Evolutionary conservation across 176 grass and related monocot genomes (phyloP).

Genomic region (Microstegium vimineum): DNA sequence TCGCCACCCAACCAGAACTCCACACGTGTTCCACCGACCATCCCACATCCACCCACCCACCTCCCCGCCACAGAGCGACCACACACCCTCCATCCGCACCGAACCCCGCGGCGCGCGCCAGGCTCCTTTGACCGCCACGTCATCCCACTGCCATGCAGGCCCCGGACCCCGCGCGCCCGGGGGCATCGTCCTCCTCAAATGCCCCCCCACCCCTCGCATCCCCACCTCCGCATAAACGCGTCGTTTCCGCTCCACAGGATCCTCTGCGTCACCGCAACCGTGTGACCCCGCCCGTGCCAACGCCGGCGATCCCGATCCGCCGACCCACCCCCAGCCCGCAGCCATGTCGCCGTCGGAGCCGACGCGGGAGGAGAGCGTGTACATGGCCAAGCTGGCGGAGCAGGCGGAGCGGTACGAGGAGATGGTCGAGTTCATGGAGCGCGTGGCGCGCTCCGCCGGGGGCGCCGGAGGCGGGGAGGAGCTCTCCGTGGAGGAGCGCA

Average conservation of each 20-base stretch:
- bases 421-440: slow-evolving; percentile 96
- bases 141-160: slow-evolving; percentile 20
- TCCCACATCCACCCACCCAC: neutral
- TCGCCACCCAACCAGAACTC: neutral
- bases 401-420: slow-evolving; percentile 92
- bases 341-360: slow-evolving; percentile 56
- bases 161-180: neutral
- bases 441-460: slow-evolving; percentile 51
- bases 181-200: slow-evolving; percentile 39
- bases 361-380: slow-evolving; percentile 79
- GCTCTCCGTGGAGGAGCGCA: slow-evolving; percentile 82
- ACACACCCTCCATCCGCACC: neutral
- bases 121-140: slow-evolving; percentile 23
- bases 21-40: slow-evolving; percentile 7
- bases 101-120: neutral
- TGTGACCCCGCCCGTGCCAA: neutral
- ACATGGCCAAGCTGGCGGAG: slow-evolving; percentile 86
- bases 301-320: neutral
- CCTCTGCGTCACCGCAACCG: neutral
- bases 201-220: slow-evolving; percentile 1
- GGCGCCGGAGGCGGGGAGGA: slow-evolving; percentile 50
- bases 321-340: neutral
- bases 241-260: neutral
- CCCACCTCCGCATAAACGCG: slow-evolving; percentile 10
- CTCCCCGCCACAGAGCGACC: fast-evolving